Base-by-base conservation (phyloP, 257 asterid species). In the Anisodus acutangulus region DNA sequence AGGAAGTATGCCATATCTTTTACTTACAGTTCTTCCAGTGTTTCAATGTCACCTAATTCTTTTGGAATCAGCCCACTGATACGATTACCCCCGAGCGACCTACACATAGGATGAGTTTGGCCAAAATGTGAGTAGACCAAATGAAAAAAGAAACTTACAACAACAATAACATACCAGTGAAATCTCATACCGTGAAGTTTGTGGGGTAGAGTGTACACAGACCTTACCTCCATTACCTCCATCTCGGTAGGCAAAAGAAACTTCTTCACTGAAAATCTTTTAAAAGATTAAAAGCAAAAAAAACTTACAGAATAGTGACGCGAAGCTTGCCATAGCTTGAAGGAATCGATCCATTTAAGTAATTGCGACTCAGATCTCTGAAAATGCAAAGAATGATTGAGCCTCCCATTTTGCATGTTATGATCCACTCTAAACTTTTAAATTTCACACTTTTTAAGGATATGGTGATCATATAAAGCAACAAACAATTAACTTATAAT, bases 31-130 rank as follows among this genome's bases (percentile, higher is more conserved):
- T 82, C 81, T 87, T 87, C 88, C 86, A 96, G 89, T 80, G 97
- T 92, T 12, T 90, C 17, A 26, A 96, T 94, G 83, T 89, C 86
- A 54, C 97, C 98, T 55, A 96, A 84, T 89, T 96, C 98, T 68
- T n/a, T 67, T 3, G 98, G 98, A 71, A 96, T 91, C 51, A 54
- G 13, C 72, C 99, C 98, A 19, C 91, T 87, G 16, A 96, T 49
- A 85, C 97, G 95, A 87, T 96, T 96, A 78, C 97, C 98, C 80
- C 93, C 17, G 82, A 96, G 90, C 54, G 95, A 85, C 87, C 99
- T 96, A 87, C 62, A 41, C 79, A 70, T 64, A 82, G 54, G 59
- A 78, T 58, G 59, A 78, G 83, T 74, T 82, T 19, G 64, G 55
- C 49, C 60, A 47, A 39, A 15, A 7, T 55, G 66, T 63, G 6